These are phyloP conservation scores for Phaeophleospora eucalypticola DNA, from an alignment of 2,329 filamentous ascomycete species.

Conservation along the genomic window DNA sequence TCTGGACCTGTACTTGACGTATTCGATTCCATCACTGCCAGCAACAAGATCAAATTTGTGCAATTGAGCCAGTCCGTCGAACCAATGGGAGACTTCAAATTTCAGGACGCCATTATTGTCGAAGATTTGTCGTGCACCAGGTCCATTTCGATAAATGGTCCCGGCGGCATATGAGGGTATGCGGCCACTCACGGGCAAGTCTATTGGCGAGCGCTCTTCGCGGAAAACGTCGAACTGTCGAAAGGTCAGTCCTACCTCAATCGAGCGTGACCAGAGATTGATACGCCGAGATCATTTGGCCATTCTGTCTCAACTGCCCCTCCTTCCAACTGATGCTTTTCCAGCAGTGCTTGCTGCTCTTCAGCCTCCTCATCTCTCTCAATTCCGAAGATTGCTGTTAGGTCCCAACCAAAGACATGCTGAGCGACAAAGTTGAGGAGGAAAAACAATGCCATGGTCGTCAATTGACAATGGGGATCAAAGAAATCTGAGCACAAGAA, in stretches of 20 bases:
- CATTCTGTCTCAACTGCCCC: not conserved
- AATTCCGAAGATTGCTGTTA: too few relatives aligned
- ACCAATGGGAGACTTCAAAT: constrained; percentile 69
- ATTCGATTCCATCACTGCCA: constrained; percentile 17
- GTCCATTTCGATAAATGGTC: constrained; percentile 69
- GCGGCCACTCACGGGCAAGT: constrained; percentile 58
- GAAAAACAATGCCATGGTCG: not conserved
- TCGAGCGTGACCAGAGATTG: not conserved
- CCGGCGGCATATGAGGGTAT: constrained; percentile 71
- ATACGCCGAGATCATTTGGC: not conserved
- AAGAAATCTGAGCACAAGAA: not conserved
- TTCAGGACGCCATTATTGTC: constrained; percentile 41
- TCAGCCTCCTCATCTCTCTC: too few relatives aligned
- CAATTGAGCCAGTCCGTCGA: constrained; percentile 68
- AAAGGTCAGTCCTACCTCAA: not conserved
- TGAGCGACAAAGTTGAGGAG: not conserved
- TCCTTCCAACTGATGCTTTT: not conserved
- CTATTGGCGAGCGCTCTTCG: constrained; percentile 34
- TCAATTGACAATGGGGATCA: not conserved
- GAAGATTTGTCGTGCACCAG: constrained; percentile 48
- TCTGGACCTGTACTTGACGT: constrained; percentile 69
- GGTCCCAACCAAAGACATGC: not conserved
- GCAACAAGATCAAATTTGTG: constrained; percentile 68
- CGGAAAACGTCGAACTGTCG: constrained; percentile 8
- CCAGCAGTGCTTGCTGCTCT: too few relatives aligned